Conservation (phyloP, 768 basidiomycete species). For the Leccinum disarticulatum region DNA sequence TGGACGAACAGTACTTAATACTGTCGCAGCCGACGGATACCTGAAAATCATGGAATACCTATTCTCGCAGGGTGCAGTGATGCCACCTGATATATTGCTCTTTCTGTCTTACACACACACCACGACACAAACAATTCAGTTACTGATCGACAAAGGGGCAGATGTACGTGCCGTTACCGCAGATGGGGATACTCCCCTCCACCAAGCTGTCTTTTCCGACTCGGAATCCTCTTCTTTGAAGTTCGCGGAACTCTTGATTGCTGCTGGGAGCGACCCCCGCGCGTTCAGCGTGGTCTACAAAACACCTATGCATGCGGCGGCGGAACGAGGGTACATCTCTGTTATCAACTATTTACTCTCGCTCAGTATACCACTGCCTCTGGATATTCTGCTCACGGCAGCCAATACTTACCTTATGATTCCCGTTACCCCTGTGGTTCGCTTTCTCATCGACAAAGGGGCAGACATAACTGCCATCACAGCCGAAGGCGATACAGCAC, state of each 20-base stretch:
- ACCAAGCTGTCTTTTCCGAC: rapidly evolving
- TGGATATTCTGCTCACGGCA: background rate
- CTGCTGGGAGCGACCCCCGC: background rate
- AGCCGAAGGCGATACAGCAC: background rate
- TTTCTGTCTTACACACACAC: background rate
- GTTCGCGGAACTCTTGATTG: background rate
- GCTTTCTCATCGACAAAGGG: background rate
- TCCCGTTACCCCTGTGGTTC: background rate
- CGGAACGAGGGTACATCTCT: background rate
- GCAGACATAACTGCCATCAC: background rate
- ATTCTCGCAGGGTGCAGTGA: background rate
- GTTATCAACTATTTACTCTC: background rate
- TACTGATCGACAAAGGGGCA: background rate
- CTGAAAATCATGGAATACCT: background rate
- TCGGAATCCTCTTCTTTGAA: background rate
- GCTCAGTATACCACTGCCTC: background rate
- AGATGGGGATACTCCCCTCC: background rate
- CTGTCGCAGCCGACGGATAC: background rate
- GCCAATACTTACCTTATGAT: too few relatives aligned
- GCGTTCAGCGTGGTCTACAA: rapidly evolving
- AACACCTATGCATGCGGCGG: background rate
- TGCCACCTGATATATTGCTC: background rate
- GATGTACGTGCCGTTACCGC: background rate
- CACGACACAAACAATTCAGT: background rate
- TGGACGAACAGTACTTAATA: rapidly evolving